Evolutionary conservation across 2,329 filamentous ascomycete genomes (phyloP), one percentile per base, ranked within the genome.

Genomic region (Xylariaceae sp.): DNA sequence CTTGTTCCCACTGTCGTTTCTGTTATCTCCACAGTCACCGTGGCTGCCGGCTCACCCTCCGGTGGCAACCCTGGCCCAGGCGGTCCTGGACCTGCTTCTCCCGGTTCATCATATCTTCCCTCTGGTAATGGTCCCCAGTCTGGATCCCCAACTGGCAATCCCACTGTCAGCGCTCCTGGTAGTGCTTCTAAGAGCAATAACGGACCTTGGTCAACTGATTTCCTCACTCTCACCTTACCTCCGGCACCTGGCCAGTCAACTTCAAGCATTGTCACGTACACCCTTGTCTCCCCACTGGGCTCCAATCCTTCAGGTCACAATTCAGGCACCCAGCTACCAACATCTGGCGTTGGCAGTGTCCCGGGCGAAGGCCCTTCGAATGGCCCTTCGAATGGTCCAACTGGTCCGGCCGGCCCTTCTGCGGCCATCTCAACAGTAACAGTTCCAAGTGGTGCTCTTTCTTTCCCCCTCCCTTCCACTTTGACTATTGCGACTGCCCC

Each of bases 11-110:
- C 61, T 44, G 58, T 63, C 42, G 31, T 65, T 13, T 67, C 67
- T 47, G 50, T 66, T 53, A 51, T 68, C 53, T 69, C 66, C 14
- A 69, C 67, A 48, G 54, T 69, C 45, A 55, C 63, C 42, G 57
- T 62, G 47, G 60, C 62, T 40, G 54, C 53, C 42, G 50, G 55
- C 48, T 45, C 60, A 14, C 47, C 48, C 34, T 48, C 53, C 34
- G 58, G 56, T 45, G 51, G 48, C 40, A 38, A 16, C 9, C 51
- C 59, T 47, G 53, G 53, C 50, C 55, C 57, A 50, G 57, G 56
- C 40, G 51, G 55, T 40, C 39, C 54, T n/a, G 52, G 48, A 22
- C 40, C 53, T 48, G 48, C 40, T 43, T 45, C 54, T 52, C 56
- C 56, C 48, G 54, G 39, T 16, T 49, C 58, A 34, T 54, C 55